phyloP scores from a whole-genome alignment of 108 stramenopile species.

The Nitzschia palea region DNA sequence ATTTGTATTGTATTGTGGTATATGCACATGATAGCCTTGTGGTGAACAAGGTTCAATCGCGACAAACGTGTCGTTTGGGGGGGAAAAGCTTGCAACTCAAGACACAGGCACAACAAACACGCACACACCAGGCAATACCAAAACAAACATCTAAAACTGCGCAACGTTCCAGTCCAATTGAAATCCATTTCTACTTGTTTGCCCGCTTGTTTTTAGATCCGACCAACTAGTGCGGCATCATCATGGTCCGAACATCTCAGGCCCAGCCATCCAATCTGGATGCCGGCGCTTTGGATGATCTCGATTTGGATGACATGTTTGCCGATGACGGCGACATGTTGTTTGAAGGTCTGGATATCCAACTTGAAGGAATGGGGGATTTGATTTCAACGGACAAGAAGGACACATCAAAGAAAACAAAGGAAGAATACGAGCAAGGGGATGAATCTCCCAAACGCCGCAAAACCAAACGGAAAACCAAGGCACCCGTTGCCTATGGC shows the following conservation, averaged over 20 bases:
- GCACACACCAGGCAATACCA: too few species aligned
- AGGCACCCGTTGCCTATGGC: constrained; percentile 17
- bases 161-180: background rate
- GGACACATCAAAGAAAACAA: background rate
- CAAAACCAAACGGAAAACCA: constrained; percentile 41
- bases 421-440: background rate
- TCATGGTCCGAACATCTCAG: constrained; percentile 17
- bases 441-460: constrained; percentile 9
- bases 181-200: background rate
- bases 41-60: too few species aligned
- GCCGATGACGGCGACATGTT: constrained; percentile 35
- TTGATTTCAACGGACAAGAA: constrained; percentile 12
- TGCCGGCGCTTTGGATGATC: constrained; percentile 36
- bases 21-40: too few species aligned
- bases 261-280: constrained; percentile 9
- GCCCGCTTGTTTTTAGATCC: too few species aligned
- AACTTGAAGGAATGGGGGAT: constrained; percentile 42
- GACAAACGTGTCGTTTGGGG: too few species aligned
- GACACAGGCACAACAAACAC: too few species aligned
- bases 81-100: too few species aligned
- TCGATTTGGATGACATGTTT: constrained; percentile 52
- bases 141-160: too few species aligned
- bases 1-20: too few species aligned
- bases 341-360: constrained; percentile 39
- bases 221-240: too few species aligned